Evolutionary conservation across 371 early-diverging fungal species (phyloP).

Genomic region (Coemansia sp.): DNA sequence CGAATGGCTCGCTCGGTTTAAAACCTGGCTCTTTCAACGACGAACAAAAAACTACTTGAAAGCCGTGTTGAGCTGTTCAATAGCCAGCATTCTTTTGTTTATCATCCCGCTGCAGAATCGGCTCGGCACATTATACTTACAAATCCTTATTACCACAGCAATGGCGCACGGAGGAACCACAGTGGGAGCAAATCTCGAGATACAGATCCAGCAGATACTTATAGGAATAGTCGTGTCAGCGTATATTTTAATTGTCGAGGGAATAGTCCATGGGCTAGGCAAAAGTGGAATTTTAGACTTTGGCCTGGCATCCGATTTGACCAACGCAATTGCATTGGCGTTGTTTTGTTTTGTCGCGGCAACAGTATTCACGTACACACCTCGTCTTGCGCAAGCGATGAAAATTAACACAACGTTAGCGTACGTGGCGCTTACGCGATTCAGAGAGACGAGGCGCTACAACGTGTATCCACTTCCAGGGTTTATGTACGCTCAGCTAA

Average conservation of each 20-base stretch:
- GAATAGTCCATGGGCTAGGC: slow-evolving; percentile 11
- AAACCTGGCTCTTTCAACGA: slow-evolving; percentile 19
- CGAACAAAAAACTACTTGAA: slow-evolving; percentile 34
- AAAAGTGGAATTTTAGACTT: slow-evolving; percentile 8
- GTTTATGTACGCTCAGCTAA: slow-evolving; percentile 30
- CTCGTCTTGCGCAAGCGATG: slow-evolving; percentile 24
- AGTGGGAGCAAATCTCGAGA: slow-evolving; percentile 39
- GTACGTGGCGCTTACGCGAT: slow-evolving; percentile 23
- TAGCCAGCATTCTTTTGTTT: slow-evolving; percentile 29
- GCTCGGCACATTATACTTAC: slow-evolving; percentile 34
- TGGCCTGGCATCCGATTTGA: slow-evolving; percentile 18
- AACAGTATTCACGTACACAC: slow-evolving; percentile 22
- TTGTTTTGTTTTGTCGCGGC: slow-evolving; percentile 32
- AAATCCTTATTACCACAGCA: slow-evolving; percentile 27
- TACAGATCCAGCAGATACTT: slow-evolving; percentile 37
- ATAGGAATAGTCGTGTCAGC: slow-evolving; percentile 11
- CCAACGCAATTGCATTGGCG: slow-evolving; percentile 21
- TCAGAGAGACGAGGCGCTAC: slow-evolving; percentile 2
- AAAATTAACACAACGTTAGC: slow-evolving; percentile 32
- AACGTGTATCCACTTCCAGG: slow-evolving; percentile 32
- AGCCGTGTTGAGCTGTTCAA: slow-evolving; percentile 27
- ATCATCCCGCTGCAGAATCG: slow-evolving; percentile 16
- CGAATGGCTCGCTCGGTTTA: neutral
- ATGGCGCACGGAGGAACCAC: slow-evolving; percentile 44
- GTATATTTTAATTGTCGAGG: slow-evolving; percentile 28